Conservation (phyloP, 176 grass and related monocot species). For the Panicum miliaceum region DNA sequence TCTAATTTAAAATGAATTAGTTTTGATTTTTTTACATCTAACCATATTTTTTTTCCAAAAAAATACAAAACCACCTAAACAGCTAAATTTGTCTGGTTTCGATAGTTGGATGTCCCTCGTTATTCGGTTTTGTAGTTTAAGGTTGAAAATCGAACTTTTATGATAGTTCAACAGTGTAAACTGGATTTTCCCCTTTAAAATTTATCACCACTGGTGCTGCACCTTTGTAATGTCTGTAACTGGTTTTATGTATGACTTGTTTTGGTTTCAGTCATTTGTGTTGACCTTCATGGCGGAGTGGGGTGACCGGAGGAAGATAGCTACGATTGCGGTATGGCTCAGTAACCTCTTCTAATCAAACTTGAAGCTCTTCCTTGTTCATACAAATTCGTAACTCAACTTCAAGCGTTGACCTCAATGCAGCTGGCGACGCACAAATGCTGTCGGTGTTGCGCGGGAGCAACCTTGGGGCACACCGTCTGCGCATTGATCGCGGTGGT, state of each 20-base stretch:
- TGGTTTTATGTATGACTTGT: background rate
- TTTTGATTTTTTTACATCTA: too few species aligned
- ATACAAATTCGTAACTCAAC: background rate
- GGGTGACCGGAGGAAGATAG: conserved; percentile 97
- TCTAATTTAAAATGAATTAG: too few species aligned
- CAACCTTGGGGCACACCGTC: conserved; percentile 84
- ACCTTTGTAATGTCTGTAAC: background rate
- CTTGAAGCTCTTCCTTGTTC: background rate
- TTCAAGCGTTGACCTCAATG: background rate
- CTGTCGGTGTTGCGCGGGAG: conserved; percentile 80
- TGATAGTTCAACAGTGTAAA: too few species aligned
- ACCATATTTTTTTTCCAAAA: too few species aligned
- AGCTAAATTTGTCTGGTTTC: too few species aligned
- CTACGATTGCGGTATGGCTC: conserved; percentile 78
- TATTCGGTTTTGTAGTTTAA: too few species aligned
- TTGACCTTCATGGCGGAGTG: conserved; percentile 96
- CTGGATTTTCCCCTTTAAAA: too few species aligned
- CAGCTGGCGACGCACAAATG: conserved; percentile 98
- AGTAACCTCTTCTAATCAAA: background rate
- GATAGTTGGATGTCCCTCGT: too few species aligned
- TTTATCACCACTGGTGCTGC: background rate
- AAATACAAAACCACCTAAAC: too few species aligned
- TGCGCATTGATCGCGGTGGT: conserved; percentile 90
- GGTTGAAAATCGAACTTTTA: too few species aligned
- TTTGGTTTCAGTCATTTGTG: conserved; percentile 83